Conservation (phyloP, 345 rosid species). For the Gossypium longicalyx region DNA sequence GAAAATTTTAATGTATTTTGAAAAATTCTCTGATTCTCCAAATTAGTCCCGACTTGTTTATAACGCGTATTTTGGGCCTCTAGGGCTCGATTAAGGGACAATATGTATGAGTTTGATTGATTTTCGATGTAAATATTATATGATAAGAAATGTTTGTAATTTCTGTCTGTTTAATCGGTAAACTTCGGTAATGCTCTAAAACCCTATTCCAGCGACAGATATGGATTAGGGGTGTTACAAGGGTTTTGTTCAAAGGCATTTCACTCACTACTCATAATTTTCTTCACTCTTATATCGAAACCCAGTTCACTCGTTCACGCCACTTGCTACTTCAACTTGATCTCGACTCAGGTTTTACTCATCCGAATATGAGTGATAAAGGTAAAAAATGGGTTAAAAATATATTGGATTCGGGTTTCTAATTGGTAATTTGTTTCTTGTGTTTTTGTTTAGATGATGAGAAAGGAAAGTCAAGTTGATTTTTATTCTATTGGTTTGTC, state of each 20-base stretch:
- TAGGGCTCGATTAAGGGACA: no score
- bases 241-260: constrained; percentile 31
- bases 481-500: not conserved
- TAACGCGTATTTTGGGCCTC: no score
- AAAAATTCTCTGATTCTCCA: no score
- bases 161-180: no score
- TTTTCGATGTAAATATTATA: no score
- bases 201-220: no score
- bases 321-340: constrained; percentile 18
- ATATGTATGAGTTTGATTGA: no score
- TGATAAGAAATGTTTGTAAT: no score
- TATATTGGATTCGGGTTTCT: not conserved
- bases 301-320: constrained; percentile 3
- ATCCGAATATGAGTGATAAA: constrained; percentile 24
- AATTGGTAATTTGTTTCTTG: not conserved
- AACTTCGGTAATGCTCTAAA: no score
- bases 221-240: not conserved
- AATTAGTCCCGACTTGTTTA: no score
- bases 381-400: not conserved
- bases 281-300: constrained; percentile 14
- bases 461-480: not conserved
- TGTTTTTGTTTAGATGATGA: not conserved
- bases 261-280: constrained; percentile 23
- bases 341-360: constrained; percentile 36
- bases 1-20: no score